Conservation (phyloP, 192 early-diverging fungal species). For the Mortierella alpina region DNA sequence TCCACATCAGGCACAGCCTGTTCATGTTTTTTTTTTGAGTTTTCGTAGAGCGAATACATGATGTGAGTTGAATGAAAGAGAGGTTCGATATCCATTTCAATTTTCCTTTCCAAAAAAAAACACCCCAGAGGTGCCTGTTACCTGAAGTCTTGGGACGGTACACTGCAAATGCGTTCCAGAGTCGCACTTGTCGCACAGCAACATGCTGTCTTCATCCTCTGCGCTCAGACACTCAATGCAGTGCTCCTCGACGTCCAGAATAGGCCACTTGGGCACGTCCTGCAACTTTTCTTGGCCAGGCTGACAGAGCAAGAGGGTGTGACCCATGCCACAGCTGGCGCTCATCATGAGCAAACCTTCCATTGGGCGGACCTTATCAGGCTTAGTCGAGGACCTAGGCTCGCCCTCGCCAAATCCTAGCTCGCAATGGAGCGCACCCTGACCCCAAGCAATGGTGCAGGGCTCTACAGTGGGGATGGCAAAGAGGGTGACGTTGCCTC, state of each 20-base stretch:
- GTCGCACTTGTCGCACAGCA: conserved; percentile 65
- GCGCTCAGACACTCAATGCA: conserved; percentile 62
- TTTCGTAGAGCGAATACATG: neutral
- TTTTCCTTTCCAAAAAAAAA: too few species aligned
- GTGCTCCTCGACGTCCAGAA: conserved; percentile 52
- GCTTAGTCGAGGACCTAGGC: conserved; percentile 52
- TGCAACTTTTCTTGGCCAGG: conserved; percentile 57
- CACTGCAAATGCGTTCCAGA: conserved; percentile 57
- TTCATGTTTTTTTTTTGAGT: neutral
- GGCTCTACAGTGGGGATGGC: conserved; percentile 40
- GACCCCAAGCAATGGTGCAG: conserved; percentile 61
- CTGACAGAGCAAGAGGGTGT: conserved; percentile 55
- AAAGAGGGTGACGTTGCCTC: conserved; percentile 56
- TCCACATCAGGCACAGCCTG: conserved; percentile 61
- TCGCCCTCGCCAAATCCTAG: conserved; percentile 60
- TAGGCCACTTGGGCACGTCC: conserved; percentile 62
- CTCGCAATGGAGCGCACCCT: conserved; percentile 54
- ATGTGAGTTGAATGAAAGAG: neutral
- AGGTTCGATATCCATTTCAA: neutral
- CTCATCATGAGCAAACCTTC: conserved; percentile 51
- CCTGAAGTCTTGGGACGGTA: conserved; percentile 56
- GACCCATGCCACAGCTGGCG: conserved; percentile 55
- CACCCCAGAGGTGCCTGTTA: neutral
- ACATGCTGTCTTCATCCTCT: conserved; percentile 59
- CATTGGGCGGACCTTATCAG: conserved; percentile 58